phyloP scores from a whole-genome alignment of 352 stramenopile genomes.

The Detonula confervacea region DNA sequence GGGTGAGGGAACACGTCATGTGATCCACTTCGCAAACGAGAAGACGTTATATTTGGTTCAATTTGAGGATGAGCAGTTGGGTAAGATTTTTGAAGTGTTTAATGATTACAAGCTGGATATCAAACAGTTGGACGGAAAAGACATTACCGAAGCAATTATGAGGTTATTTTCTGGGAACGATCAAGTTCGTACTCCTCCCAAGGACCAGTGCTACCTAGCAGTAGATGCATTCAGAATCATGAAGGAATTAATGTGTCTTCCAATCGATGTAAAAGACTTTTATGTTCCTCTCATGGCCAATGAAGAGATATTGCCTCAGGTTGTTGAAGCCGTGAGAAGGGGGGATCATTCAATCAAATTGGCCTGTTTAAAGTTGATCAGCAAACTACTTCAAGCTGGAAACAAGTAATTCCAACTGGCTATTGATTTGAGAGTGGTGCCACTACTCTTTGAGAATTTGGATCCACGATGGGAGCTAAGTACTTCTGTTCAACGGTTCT shows the following conservation, averaged over 20 bases:
- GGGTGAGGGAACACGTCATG: constrained; percentile 1
- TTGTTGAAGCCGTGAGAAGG: neutral
- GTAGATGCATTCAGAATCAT: neutral
- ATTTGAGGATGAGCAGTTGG: neutral
- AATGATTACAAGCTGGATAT: neutral
- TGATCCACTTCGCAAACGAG: neutral
- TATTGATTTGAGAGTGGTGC: neutral
- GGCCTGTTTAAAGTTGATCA: neutral
- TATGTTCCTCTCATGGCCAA: neutral
- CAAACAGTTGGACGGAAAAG: neutral
- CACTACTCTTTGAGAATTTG: neutral
- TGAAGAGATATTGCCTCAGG: neutral
- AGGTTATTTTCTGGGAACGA: constrained; percentile 11
- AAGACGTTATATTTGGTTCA: constrained; percentile 3
- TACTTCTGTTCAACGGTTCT: too few relatives aligned
- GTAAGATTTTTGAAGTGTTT: constrained; percentile 18
- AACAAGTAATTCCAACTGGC: neutral
- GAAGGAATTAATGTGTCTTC: neutral
- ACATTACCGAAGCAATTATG: constrained; percentile 10
- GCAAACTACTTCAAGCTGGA: neutral
- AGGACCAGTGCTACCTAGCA: neutral
- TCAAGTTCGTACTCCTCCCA: neutral
- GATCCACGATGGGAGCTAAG: neutral
- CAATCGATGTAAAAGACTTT: neutral
- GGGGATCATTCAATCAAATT: neutral